Conservation (phyloP, 345 rosid genomes). For the Carallia pectinifolia region DNA sequence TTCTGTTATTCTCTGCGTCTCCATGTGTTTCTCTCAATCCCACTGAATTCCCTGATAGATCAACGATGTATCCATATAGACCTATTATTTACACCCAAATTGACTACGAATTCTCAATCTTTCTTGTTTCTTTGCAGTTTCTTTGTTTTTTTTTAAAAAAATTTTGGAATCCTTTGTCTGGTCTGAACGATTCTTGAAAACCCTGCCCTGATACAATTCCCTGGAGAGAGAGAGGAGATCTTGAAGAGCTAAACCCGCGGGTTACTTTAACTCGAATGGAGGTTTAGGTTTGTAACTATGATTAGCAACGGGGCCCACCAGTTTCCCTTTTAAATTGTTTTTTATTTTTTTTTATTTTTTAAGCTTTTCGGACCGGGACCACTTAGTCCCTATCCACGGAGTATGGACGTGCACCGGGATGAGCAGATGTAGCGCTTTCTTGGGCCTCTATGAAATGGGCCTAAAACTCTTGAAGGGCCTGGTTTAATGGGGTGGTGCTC, state of each 20-base stretch:
- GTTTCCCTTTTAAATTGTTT: too few relatives aligned
- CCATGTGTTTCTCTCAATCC: constrained; percentile 29
- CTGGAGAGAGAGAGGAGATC: background rate
- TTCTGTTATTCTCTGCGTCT: constrained; percentile 63
- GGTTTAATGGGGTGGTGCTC: too few relatives aligned
- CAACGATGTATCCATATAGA: background rate
- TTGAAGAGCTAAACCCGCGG: background rate
- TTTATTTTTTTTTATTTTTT: too few relatives aligned
- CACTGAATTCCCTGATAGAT: background rate
- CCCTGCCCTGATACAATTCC: background rate
- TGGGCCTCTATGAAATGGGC: too few relatives aligned
- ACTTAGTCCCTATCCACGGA: too few relatives aligned
- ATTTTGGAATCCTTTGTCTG: background rate
- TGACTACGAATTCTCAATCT: background rate
- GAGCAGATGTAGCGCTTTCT: too few relatives aligned
- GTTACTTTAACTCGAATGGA: background rate
- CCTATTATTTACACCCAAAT: background rate
- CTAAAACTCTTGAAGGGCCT: too few relatives aligned
- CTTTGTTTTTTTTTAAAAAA: too few relatives aligned
- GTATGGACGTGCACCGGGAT: too few relatives aligned
- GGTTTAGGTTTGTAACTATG: background rate
- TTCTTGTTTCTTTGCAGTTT: too few relatives aligned
- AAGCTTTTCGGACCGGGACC: too few relatives aligned
- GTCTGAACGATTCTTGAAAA: background rate
- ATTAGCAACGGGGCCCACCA: too few relatives aligned